Base-by-base conservation (phyloP, 176 grass and related monocot species). In the Elymus sibiricus region DNA sequence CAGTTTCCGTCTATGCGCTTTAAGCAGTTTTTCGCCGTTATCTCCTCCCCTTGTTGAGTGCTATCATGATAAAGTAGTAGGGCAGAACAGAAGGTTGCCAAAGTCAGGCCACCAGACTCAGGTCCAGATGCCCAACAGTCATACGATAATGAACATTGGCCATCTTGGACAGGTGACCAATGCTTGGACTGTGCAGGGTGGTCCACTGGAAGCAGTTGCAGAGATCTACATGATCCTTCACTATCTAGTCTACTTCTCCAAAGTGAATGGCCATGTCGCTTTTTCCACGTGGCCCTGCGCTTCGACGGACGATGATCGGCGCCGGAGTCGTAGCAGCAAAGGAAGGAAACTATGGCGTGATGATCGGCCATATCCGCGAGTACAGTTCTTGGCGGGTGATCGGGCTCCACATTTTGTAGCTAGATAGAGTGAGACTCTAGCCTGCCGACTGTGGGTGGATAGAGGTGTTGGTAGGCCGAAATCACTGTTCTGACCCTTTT, bases 141-240 rank as follows among this genome's bases (percentile, higher is more conserved):
- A 69, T 79, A 39, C 15, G 81, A 72, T 79, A 70, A 78, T 65
- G 80, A 37, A 47, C 82, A 83, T 34, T 62, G 5, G 14, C 29
- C 74, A 79, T 64, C n/a, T 51, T 88, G 74, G 51, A 79, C 56
- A 39, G 58, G 86, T 70, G 76, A 56, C 42, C 58, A 53, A 35
- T 2, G n/a, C 53, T 64, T 40, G 53, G 78, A 53, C 66, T 84
- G 76, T 84, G 65, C 81, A 64, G 55, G 24, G 53, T 80, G 66
- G 76, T 31, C 76, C 29, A 59, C 32, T n/a, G 70, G 40, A 43
- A 64, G 80, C 64, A 76, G 27, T 35, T 43, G 24, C 61, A 82
- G 65, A 68, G 61, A 77, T 75, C 34, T 13, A 42, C 61, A 46
- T 11, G 61, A 83, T 60, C 71, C 71, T 43, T 58, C 6, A 49